Base-by-base conservation (phyloP, 1,284 basidiomycete species). In the Puccinia hordei region DNA sequence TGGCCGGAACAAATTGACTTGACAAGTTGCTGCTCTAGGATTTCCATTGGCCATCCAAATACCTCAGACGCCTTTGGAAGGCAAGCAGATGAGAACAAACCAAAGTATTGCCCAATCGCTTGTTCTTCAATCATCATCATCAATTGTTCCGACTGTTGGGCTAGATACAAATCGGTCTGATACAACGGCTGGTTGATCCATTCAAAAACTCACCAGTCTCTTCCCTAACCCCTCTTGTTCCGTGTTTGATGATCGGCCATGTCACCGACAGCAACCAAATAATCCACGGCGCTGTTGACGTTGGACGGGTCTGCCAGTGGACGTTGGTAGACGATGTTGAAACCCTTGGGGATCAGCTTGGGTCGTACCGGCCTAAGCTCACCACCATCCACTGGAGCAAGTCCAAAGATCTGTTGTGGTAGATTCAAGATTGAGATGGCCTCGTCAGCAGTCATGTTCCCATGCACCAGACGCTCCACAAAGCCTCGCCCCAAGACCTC, bases 361-460 rank as follows among this genome's bases (percentile, higher is more conserved):
- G 90, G 88, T n/a, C 88, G 87, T 51, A 91, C 90, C 57, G 89
- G 85, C 22, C 83, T 87, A 75, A 91, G 86, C 83, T 92, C 90
- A 13, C 87, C 86, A 0, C 88, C 86, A 2, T 89, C 87, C 30
- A 92, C 84, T 1, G 91, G 86, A 17, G 89, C 87, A 22, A 90
- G 87, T 61, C 87, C 85, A 53, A 99, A 87, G 38, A 91, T 90
- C 55, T 87, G 85, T 85, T 97, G 94, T 2, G 90, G 88, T 85
- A 90, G 89, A 82, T 91, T 90, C 30, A 91, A 90, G 33, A 98
- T 88, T 77, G 87, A 86, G 74, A 92, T 88, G 15, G 95, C 93
- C 84, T 93, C 92, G 90, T 93, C 83, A 38, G 92, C 85, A 93
- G 90, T 83, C 92, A 98, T 87, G 86, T 99, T 99, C 19, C 97